A percentile compares a stretch with the other conserved stretches of the same genome.
phyloP scores from a whole-genome alignment of 2,329 filamentous ascomycete species.

The Diaporthe sp. region DNA sequence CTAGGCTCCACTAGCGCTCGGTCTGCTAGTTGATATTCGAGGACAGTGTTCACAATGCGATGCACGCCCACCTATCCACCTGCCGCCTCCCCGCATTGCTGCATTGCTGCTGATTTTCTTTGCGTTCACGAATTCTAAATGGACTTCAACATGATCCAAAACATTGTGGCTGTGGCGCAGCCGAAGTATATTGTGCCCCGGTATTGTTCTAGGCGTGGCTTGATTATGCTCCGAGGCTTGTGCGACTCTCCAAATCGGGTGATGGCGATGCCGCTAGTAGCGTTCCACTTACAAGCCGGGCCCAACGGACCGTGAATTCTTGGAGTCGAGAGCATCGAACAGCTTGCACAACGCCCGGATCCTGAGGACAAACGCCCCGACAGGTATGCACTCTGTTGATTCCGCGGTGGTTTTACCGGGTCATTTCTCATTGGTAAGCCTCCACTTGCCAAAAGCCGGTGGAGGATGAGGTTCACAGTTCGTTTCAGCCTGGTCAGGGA shows the following conservation, averaged over 20 bases:
- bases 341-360: background rate
- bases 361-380: constrained; percentile 7
- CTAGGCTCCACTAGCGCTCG: constrained; percentile 48
- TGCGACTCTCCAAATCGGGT: background rate
- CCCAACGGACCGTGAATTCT: background rate
- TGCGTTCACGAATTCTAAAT: background rate
- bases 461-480: constrained; percentile 3
- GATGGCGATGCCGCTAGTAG: background rate
- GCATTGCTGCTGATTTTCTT: background rate
- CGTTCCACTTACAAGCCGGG: background rate
- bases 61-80: background rate
- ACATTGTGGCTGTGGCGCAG: background rate
- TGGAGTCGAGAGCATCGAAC: background rate
- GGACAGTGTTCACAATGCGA: background rate
- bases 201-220: background rate
- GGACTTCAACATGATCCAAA: background rate
- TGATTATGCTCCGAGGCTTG: background rate
- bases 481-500: constrained; percentile 29
- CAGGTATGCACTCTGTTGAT: background rate
- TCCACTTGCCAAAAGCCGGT: constrained; percentile 27
- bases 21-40: background rate
- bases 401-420: background rate
- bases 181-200: background rate
- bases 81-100: background rate
- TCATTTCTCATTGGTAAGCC: constrained; percentile 23